Conservation (phyloP, 176 grass and related monocot genomes). For the Echinochloa phyllopogon region DNA sequence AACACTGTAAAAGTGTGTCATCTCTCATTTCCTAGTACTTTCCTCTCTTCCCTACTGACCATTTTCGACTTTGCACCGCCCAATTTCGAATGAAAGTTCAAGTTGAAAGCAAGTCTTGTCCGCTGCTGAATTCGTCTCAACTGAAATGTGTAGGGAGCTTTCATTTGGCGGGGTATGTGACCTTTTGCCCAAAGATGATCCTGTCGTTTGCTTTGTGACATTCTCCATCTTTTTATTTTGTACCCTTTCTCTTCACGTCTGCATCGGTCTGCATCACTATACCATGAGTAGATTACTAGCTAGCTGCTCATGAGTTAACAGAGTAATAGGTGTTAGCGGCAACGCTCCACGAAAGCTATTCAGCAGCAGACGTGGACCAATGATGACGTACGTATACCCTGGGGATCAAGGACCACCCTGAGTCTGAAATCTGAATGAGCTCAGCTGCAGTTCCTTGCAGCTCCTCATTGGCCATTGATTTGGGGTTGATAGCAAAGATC, state of each 20-base stretch:
- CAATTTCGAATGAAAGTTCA: conserved; percentile 21
- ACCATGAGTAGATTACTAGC: background rate
- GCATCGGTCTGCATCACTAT: background rate
- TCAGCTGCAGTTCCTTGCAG: conserved; percentile 1
- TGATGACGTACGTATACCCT: background rate
- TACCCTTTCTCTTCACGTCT: conserved; percentile 12
- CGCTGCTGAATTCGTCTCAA: conserved; percentile 25
- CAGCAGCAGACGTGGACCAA: background rate
- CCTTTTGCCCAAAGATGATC: conserved; percentile 41
- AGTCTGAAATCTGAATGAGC: background rate
- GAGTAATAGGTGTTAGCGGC: background rate
- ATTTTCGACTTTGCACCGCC: background rate
- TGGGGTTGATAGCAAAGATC: background rate
- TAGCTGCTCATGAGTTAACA: background rate
- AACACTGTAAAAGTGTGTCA: background rate
- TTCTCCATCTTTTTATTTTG: background rate
- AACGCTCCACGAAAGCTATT: background rate
- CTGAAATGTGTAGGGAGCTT: conserved; percentile 5
- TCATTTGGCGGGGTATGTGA: background rate
- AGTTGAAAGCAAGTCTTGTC: background rate
- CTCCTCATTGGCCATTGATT: background rate
- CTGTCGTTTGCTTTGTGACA: conserved; percentile 38
- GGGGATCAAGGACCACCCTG: conserved; percentile 8
- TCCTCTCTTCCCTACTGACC: background rate
- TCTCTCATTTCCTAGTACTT: background rate